Base-by-base conservation (phyloP, 345 rosid genomes). In the Passiflora organensis region DNA sequence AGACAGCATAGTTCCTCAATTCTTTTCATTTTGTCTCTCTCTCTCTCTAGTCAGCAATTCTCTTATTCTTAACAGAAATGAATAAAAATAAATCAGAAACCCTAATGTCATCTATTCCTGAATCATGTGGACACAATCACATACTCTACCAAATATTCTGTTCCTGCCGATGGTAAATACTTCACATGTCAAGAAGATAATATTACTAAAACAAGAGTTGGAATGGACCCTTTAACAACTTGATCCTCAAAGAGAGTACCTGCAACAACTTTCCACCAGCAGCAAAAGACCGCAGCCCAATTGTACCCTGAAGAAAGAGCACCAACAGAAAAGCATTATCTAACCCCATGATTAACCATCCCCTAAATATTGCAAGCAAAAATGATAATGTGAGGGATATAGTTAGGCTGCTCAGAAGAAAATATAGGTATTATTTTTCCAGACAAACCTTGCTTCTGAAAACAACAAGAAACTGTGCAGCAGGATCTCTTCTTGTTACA, bases 221-320 rank as follows among this genome's bases (percentile, higher is more conserved):
- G 38, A 16, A 6, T 13, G 17, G 39, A 48, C 42, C 14, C 46
- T 53, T 10, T 36, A 62, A 34, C 17, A 22, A 20, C 18, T 49
- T 44, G 42, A 34, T 25, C 36, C 23, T 44, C 13, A 21, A 58
- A 32, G 44, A 4, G 37, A 34, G 13, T 81, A 87, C 99, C 97
- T 94, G 99, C 81, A 94, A 63, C 69, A 94, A 78, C 81, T 89
- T 94, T 51, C 99, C 99, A 58, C 99, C 99, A 22, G 99, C 93
- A 79, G 97, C 89, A 81, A 94, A 89, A 56, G 99, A 94, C 13
- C 99, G 87, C 78, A 94, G 56, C 49, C 97, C 99, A 71, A 94
- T 81, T n/a, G 87, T 83, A 49, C 89, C 97, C 99, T 94, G 82
- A 39, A 41, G 48, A 45, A 63, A 22, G 48, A 41, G 39, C 16